Conservation (phyloP, 2,329 filamentous ascomycete species). For the Cytospora leucostoma region DNA sequence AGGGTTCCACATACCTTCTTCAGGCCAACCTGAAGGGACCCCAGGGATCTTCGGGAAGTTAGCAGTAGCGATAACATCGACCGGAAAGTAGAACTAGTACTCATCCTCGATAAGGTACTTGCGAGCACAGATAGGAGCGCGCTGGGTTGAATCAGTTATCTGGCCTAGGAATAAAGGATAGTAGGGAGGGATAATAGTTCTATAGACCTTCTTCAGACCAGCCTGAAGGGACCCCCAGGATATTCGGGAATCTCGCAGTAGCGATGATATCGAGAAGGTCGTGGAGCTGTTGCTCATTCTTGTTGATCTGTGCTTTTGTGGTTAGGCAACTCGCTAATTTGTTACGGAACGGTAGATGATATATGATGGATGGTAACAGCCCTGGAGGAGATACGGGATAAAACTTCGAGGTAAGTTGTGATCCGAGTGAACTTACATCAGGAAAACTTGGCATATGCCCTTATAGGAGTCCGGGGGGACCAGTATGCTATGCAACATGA, state of each 20-base stretch:
- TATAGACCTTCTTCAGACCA: slow-evolving; percentile 23
- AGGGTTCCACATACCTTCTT: slow-evolving; percentile 21
- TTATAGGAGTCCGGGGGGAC: too few relatives aligned
- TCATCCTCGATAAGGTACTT: slow-evolving; percentile 17
- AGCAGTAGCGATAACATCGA: slow-evolving; percentile 21
- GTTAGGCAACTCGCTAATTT: neutral
- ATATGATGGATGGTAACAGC: too few relatives aligned
- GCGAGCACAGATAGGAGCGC: slow-evolving; percentile 21
- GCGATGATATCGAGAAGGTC: slow-evolving; percentile 21
- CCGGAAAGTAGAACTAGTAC: slow-evolving; percentile 18
- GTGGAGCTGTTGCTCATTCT: slow-evolving; percentile 19
- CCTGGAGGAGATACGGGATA: too few relatives aligned
- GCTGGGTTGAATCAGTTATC: neutral
- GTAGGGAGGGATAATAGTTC: neutral
- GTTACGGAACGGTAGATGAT: neutral
- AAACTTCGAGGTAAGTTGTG: neutral
- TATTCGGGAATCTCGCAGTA: slow-evolving; percentile 16
- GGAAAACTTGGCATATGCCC: slow-evolving; percentile 28
- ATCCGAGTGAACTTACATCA: slow-evolving; percentile 3
- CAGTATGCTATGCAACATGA: too few relatives aligned
- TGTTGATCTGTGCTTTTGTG: slow-evolving; percentile 2
- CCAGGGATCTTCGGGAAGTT: slow-evolving; percentile 24
- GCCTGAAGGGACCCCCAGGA: slow-evolving; percentile 27
- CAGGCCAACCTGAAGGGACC: slow-evolving; percentile 24
- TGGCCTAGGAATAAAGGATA: too few relatives aligned